Evolutionary conservation across 495 filamentous ascomycete species (phyloP).

Genomic region (Penicillium goetzii): DNA sequence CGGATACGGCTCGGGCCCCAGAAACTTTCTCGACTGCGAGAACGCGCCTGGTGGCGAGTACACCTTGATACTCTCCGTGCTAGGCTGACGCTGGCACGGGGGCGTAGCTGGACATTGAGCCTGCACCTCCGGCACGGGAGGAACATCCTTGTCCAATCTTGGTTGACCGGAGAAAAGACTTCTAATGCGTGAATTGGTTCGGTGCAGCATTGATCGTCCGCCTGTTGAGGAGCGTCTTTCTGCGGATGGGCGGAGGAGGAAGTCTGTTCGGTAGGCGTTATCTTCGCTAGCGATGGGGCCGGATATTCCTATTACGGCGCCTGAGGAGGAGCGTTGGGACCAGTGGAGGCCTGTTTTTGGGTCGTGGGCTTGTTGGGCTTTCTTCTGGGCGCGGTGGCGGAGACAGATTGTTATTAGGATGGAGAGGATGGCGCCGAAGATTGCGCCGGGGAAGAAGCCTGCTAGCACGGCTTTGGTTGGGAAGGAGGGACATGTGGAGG

Average conservation of each 20-base stretch:
- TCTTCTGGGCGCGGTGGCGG: constrained; percentile 31
- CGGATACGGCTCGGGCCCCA: constrained; percentile 40
- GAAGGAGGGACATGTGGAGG: constrained; percentile 45
- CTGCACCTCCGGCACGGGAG: constrained; percentile 22
- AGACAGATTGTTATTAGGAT: constrained; percentile 50
- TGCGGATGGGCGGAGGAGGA: constrained; percentile 48
- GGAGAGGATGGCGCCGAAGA: constrained; percentile 55
- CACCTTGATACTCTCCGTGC: constrained; percentile 69
- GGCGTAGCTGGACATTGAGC: constrained; percentile 35
- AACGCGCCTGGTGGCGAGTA: constrained; percentile 64
- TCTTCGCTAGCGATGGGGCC: constrained; percentile 58
- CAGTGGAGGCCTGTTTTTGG: constrained; percentile 24
- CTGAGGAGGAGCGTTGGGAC: constrained; percentile 45
- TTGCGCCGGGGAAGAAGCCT: constrained; percentile 66
- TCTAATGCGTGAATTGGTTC: constrained; percentile 43
- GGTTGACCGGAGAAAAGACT: constrained; percentile 38
- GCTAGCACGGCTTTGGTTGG: constrained; percentile 58
- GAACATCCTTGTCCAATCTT: constrained; percentile 25
- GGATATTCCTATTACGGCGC: constrained; percentile 54
- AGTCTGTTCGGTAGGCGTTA: constrained; percentile 59
- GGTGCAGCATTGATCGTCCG: constrained; percentile 35
- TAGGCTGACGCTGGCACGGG: constrained; percentile 53
- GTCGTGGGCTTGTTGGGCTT: constrained; percentile 19
- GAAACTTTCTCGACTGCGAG: constrained; percentile 30
- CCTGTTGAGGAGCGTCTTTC: constrained; percentile 33